phyloP scores from a whole-genome alignment of 805 yeast genomes.

The Maudiozyma saulgeensis region DNA sequence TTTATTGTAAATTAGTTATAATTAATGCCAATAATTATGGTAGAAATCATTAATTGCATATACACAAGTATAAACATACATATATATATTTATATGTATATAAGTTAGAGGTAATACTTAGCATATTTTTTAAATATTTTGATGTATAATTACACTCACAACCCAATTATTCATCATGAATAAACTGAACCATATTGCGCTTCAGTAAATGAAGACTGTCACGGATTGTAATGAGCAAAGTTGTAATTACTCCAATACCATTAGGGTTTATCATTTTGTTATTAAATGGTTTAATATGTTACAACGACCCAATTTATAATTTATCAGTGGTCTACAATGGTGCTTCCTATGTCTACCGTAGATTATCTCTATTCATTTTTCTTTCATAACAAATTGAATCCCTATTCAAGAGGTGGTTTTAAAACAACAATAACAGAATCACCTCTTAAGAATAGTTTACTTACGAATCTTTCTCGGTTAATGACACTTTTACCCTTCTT shows the following conservation, averaged over 20 bases:
- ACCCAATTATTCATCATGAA: no score
- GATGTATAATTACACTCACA: no score
- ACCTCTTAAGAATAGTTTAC: slow-evolving; percentile 88
- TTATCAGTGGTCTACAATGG: neutral
- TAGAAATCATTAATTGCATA: no score
- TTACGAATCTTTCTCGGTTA: slow-evolving; percentile 67
- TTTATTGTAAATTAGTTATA: neutral
- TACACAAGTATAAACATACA: no score
- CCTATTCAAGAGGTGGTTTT: slow-evolving; percentile 33
- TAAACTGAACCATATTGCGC: no score
- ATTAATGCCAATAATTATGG: neutral
- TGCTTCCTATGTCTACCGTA: neutral
- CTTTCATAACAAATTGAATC: neutral
- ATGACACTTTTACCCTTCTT: slow-evolving; percentile 54
- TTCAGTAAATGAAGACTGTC: no score
- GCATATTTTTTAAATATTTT: neutral
- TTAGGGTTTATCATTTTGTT: no score
- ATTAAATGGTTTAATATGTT: no score
- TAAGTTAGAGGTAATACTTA: no score
- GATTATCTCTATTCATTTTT: neutral
- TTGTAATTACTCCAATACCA: no score
- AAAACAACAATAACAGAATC: slow-evolving; percentile 86
- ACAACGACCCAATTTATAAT: neutral
- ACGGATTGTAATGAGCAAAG: no score
- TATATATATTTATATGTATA: no score